These are phyloP conservation scores for Mycena belliarum DNA, from an alignment of 768 basidiomycete genomes.

Conservation along the genomic window DNA sequence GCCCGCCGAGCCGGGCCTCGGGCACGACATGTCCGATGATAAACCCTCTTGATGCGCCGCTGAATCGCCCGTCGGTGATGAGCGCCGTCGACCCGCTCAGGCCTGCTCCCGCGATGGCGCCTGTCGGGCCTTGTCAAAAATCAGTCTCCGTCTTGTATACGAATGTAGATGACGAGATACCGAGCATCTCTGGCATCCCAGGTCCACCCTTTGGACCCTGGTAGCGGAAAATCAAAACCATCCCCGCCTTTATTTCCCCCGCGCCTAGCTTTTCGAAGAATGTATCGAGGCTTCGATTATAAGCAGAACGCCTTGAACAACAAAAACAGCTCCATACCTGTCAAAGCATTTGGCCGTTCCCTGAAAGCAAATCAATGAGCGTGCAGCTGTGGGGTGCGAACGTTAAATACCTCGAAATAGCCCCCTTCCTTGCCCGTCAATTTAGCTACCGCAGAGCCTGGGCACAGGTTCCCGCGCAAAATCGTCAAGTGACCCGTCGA, in stretches of 20 bases:
- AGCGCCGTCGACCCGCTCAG: conserved; percentile 76
- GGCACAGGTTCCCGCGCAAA: conserved; percentile 85
- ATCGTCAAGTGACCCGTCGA: conserved; percentile 85
- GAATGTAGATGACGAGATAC: conserved; percentile 22
- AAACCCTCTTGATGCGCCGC: conserved; percentile 67
- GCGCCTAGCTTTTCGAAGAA: conserved; percentile 47
- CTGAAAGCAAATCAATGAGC: conserved; percentile 31
- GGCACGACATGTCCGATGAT: conserved; percentile 60
- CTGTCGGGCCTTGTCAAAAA: conserved; percentile 62
- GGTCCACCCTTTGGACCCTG: conserved; percentile 34
- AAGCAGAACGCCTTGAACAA: background rate
- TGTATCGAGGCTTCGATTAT: conserved; percentile 49
- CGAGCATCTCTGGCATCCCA: conserved; percentile 69
- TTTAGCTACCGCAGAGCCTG: conserved; percentile 87
- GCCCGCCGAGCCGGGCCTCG: conserved; percentile 76
- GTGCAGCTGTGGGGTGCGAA: background rate
- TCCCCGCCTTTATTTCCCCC: conserved; percentile 39
- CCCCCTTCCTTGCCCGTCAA: conserved; percentile 91
- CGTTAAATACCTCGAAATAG: conserved; percentile 64
- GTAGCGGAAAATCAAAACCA: conserved; percentile 80
- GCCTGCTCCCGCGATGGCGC: conserved; percentile 82
- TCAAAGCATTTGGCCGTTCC: conserved; percentile 81
- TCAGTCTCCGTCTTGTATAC: background rate
- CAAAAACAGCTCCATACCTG: conserved; percentile 39
- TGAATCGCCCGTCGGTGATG: conserved; percentile 89